Percentiles rank a stretch among this genome's conserved stretches.
phyloP scores from a whole-genome alignment of 257 asterid species.

The Nyctanthes arbortristis region DNA sequence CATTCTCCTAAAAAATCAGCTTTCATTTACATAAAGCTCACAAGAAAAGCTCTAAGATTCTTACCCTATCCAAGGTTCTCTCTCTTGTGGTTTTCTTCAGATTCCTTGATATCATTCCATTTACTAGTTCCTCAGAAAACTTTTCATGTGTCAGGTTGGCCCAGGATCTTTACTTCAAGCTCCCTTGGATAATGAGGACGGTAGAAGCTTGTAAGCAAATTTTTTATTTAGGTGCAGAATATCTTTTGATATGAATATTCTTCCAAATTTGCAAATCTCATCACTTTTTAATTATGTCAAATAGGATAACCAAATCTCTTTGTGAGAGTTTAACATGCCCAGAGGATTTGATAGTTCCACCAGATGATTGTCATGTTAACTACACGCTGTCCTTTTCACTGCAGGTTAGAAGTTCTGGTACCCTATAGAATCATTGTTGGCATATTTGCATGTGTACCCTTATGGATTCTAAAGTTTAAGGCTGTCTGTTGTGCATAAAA shows the following conservation, averaged over 20 bases:
- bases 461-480: not conserved
- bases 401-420: constrained; percentile 64
- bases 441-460: constrained; percentile 1
- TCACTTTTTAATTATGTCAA: constrained; percentile 29
- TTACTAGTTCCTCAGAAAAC: constrained; percentile 21
- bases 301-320: constrained; percentile 84
- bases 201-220: constrained; percentile 65
- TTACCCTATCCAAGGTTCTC: constrained; percentile 3
- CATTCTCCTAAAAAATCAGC: too few relatives aligned
- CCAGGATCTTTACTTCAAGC: constrained; percentile 96
- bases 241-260: constrained; percentile 13
- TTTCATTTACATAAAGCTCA: too few relatives aligned
- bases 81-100: constrained; percentile 21
- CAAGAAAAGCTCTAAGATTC: too few relatives aligned
- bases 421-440: constrained; percentile 15
- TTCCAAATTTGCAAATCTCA: constrained; percentile 21
- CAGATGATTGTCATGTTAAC: constrained; percentile 97
- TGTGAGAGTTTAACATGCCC: constrained; percentile 87
- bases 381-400: constrained; percentile 85
- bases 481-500: constrained; percentile 7
- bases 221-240: constrained; percentile 21
- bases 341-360: constrained; percentile 82
- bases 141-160: constrained; percentile 60
- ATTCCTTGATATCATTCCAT: constrained; percentile 16
- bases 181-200: constrained; percentile 78